phyloP scores from a whole-genome alignment of 306 rosid genomes.

The Phaseolus lunatus region DNA sequence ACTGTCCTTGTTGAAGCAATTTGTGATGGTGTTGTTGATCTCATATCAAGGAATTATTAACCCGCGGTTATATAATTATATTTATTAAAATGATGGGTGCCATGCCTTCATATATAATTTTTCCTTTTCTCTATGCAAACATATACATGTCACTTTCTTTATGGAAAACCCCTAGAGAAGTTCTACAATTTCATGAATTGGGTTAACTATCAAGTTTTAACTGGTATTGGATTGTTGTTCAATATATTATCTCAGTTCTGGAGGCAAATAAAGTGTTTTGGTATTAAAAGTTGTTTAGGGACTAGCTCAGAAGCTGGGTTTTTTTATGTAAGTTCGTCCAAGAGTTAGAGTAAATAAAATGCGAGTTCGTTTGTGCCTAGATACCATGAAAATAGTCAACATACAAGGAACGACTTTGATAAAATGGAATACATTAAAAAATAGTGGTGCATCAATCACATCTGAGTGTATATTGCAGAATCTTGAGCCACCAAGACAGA shows the following conservation, averaged over 20 bases:
- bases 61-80: neutral
- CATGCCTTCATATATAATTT: conserved; percentile 1
- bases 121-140: no score
- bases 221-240: conserved; percentile 27
- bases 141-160: neutral
- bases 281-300: neutral
- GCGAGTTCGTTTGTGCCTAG: neutral
- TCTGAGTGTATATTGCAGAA: neutral
- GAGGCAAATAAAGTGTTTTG: no score
- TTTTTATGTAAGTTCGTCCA: conserved; percentile 20
- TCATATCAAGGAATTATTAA: neutral
- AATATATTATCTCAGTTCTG: neutral
- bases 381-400: neutral
- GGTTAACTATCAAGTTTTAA: neutral
- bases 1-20: neutral
- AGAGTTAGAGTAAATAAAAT: conserved; percentile 11
- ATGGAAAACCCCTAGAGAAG: neutral
- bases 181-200: neutral
- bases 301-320: neutral
- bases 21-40: neutral
- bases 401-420: neutral
- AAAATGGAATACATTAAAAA: neutral
- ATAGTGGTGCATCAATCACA: neutral
- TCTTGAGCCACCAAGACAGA: neutral
- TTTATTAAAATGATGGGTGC: neutral